Evolutionary conservation across 192 early-diverging fungal genomes (phyloP), one percentile per base, ranked within the genome.

Genomic region (Powellomyces hirtus): DNA sequence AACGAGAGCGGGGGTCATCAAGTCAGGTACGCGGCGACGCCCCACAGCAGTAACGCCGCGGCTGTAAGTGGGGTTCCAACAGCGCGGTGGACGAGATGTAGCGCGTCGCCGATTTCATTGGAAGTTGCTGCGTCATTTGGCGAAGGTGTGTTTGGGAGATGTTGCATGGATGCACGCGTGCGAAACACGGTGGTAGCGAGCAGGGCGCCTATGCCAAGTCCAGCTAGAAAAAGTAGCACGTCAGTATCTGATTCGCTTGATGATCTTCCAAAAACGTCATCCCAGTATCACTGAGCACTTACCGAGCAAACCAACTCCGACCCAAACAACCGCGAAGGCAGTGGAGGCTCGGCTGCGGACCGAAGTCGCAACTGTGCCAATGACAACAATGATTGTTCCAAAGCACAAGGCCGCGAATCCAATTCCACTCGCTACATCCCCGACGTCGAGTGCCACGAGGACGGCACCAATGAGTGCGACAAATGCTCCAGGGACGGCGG

Each of bases 391-490:
- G 10, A 62, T 14, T 11, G 31, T 45, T 30, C 60, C 60, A 62
- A 62, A 62, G 31, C 37, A 27, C 34, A 62, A 6, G 36, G 30
- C 37, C 1, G 38, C 60, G 11, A 62, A 38, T 22, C 60, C 60
- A 18, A 40, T 29, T 5, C 60, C 60, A 13, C 26, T 45, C 4
- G 22, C 22, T 11, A 18, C 60, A 22, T 38, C 38, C 4, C 60
- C 60, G 42, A 45, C 20, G 26, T 62, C 60, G 16, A 62, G 18
- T 6, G 60, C 60, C 16, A 45, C 60, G 18, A 62, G 37, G 13
- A 62, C 42, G 0, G 14, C 16, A 16, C 60, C 60, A 40, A 62
- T 13, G 16, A 62, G 31, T 10, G 31, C 37, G 7, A 40, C 24
- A n/a, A 40, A 20, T 16, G 60, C 29, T 14, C 60, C 60, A 30